A percentile compares a stretch with the other conserved stretches of the same genome.
Evolutionary conservation across 495 filamentous ascomycete genomes (phyloP).

Genomic region (Bathelium albidoporum): DNA sequence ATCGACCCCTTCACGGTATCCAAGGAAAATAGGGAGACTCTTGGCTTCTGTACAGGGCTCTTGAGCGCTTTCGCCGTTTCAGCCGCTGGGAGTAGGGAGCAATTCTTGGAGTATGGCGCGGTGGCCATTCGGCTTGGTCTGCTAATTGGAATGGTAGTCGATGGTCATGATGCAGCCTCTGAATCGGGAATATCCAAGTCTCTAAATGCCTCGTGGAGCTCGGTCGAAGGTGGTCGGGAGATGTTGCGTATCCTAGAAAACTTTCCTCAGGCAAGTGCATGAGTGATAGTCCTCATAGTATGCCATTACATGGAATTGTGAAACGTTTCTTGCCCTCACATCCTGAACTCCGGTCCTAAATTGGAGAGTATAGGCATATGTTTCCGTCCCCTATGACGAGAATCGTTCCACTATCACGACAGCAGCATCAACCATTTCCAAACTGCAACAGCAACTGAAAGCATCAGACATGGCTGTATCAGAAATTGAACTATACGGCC

Average conservation of each 20-base stretch:
- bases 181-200: not conserved
- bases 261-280: no score
- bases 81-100: not conserved
- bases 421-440: not conserved
- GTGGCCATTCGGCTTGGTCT: conserved; percentile 7
- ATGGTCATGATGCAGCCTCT: not conserved
- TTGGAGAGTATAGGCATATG: not conserved
- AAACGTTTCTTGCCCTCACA: no score
- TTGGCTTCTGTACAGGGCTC: not conserved
- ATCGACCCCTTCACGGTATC: no score
- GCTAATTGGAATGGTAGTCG: conserved; percentile 16
- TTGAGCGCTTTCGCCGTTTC: not conserved
- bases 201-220: not conserved
- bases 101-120: not conserved
- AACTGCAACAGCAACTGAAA: not conserved
- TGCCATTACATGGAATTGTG: not conserved
- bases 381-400: not conserved
- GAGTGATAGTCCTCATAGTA: not conserved
- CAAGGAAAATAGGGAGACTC: no score
- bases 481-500: no score
- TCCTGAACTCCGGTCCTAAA: no score
- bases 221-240: no score
- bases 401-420: not conserved
- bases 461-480: not conserved
- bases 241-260: no score